A percentile compares a stretch with the other conserved stretches of the same genome.
These are phyloP conservation scores for Benincasa hispida DNA, from an alignment of 306 rosid genomes.

Conservation along the genomic window DNA sequence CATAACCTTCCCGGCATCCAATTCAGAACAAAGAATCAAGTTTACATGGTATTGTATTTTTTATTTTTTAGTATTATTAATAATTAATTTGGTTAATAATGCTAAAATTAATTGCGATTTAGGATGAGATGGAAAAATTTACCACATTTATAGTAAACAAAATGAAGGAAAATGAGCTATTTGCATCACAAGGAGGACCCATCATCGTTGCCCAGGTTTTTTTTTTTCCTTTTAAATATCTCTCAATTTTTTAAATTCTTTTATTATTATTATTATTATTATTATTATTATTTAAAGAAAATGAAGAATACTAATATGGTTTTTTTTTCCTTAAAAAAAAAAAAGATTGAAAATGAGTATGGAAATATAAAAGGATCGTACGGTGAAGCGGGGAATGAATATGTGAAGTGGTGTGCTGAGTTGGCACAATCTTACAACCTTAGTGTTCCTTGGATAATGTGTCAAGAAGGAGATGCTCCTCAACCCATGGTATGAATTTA, in stretches of 20 bases:
- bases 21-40: slow-evolving; percentile 16
- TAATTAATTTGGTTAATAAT: no score
- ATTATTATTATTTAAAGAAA: no score
- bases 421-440: slow-evolving; percentile 28
- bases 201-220: background rate
- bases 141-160: background rate
- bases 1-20: slow-evolving; percentile 20
- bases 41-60: slow-evolving; percentile 17
- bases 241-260: no score
- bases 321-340: no score
- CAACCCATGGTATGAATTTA: slow-evolving; percentile 19
- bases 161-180: background rate
- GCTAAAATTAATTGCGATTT: background rate
- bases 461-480: slow-evolving; percentile 38
- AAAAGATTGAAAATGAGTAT: slow-evolving; percentile 49
- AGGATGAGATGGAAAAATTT: background rate
- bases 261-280: no score
- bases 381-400: slow-evolving; percentile 38
- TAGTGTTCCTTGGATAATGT: slow-evolving; percentile 54
- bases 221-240: no score
- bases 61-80: no score
- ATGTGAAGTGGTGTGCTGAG: slow-evolving; percentile 38
- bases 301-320: background rate
- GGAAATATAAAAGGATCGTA: slow-evolving; percentile 32
- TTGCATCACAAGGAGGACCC: slow-evolving; percentile 3